Conservation (phyloP, 306 rosid genomes). For the Ormosia semicastrata region DNA sequence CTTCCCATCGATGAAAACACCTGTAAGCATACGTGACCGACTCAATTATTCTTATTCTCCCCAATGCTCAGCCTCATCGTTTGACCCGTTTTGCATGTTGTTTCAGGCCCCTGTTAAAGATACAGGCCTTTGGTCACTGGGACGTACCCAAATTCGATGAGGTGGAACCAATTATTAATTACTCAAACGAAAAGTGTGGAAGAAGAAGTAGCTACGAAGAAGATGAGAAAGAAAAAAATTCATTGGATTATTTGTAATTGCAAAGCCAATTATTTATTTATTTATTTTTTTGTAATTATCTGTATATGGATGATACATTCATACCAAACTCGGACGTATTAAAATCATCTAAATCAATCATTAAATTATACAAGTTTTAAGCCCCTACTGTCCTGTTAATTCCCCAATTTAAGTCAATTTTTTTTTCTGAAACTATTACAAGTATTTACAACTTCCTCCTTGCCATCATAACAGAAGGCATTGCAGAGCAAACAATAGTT, state of each 20-base stretch:
- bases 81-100: neutral
- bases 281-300: neutral
- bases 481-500: neutral
- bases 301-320: neutral
- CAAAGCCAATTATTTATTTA: neutral
- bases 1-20: slow-evolving; percentile 63
- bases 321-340: neutral
- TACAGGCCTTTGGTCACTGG: slow-evolving; percentile 67
- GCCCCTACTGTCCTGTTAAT: neutral
- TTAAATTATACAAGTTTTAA: neutral
- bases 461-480: too few relatives aligned
- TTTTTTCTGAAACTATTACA: neutral
- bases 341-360: neutral
- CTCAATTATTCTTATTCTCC: neutral
- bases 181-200: too few relatives aligned
- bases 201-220: neutral
- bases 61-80: neutral
- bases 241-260: too few relatives aligned
- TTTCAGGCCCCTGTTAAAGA: slow-evolving; percentile 61
- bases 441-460: too few relatives aligned
- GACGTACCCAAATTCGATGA: slow-evolving; percentile 57
- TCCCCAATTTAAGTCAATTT: neutral
- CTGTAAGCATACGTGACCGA: slow-evolving; percentile 31
- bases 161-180: too few relatives aligned
- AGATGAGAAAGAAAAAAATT: too few relatives aligned